Base-by-base conservation (phyloP, 2,329 filamentous ascomycete genomes). In the Furcasterigmium furcatum region DNA sequence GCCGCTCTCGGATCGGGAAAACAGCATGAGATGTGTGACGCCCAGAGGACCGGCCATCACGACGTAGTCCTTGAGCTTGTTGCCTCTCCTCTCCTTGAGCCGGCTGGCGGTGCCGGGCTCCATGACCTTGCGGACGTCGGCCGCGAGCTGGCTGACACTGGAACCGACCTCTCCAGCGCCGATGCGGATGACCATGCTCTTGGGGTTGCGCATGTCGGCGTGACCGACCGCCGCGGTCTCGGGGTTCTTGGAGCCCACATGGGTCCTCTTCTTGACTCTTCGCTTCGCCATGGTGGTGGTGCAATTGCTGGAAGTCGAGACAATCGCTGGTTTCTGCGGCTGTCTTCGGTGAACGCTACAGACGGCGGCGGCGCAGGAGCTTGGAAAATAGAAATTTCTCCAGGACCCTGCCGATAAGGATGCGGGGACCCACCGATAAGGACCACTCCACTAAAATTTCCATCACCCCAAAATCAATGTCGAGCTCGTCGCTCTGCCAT, bases 161-260 rank as follows among this genome's bases (percentile, higher is more conserved):
- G 89, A 82, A 47, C 94, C 94, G 43, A 99, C 90, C 63, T 96
- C 89, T 58, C 91, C 88, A 57, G 91, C 92, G 58, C 94, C 94
- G 59, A 96, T 91, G 56, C 94, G 88, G 67, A 99, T 96, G 47
- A 99, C 92, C 92, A 99, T 96, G 64, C 87, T 95, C 77, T 96
- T 96, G 27, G 94, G 94, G 43, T 84, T 78, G 53, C 84, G 82
- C 44, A 79, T 76, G 20, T 83, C 79, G 47, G 81, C 78, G 66
- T 84, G 82, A 46, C 80, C 77, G 36, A 76, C 72, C 52, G 78
- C 77, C 58, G 74, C 53, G 52, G 70, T 56, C 58, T 73, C 58
- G 43, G 79, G 78, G 55, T 80, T 80, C 50, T 74, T 77, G 42
- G 85, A 80, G 49, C 85, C 83, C 45, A 85, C 68, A 67, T 96